Conservation (phyloP, 352 stramenopile species). For the Thraustochytrium sp. region DNA sequence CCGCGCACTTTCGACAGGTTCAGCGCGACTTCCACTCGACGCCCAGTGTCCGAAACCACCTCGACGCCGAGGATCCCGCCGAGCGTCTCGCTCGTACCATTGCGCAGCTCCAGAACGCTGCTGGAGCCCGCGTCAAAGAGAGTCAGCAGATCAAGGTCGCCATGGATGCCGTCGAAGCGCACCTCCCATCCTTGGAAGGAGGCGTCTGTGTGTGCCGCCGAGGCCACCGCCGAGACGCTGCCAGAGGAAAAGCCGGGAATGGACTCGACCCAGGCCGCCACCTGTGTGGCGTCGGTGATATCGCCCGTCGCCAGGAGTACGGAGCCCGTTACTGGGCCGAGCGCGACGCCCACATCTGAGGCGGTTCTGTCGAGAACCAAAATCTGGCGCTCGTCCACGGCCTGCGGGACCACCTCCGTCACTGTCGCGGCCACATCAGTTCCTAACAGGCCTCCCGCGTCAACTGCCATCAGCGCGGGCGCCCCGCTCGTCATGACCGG, state of each 20-base stretch:
- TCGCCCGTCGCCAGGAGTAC: neutral
- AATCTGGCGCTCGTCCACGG: neutral
- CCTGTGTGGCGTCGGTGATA: neutral
- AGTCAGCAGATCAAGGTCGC: neutral
- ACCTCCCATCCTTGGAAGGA: neutral
- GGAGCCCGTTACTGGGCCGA: neutral
- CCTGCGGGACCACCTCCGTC: neutral
- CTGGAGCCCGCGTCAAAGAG: neutral
- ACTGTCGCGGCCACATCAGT: neutral
- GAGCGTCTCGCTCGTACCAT: neutral
- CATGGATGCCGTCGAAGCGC: neutral
- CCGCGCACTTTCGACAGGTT: no score
- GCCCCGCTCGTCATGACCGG: neutral
- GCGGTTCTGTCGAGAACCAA: neutral
- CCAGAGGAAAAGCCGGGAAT: neutral
- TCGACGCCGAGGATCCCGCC: neutral
- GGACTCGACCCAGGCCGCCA: neutral
- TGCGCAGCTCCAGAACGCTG: neutral
- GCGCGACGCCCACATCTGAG: neutral
- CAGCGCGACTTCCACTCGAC: neutral
- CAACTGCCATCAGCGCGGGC: neutral
- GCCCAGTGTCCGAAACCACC: neutral
- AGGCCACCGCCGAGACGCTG: neutral
- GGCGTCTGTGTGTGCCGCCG: neutral
- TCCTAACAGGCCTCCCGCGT: neutral